A percentile compares a stretch with the other conserved stretches of the same genome.
Conservation (phyloP, 78 protist species). For the Speleostelium caveatum region DNA sequence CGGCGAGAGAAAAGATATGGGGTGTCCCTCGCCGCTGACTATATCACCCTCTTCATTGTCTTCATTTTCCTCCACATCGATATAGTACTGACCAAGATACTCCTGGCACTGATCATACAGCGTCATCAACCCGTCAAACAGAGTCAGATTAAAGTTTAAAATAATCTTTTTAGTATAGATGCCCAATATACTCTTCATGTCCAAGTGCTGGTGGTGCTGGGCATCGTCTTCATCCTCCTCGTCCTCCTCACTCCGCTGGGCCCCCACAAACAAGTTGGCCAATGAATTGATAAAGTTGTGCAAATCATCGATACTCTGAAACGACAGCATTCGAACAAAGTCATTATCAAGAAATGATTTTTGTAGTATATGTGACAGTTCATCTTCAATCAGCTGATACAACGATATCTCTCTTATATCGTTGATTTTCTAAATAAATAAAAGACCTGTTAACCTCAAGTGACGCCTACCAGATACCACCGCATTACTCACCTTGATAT, state of each 20-base stretch:
- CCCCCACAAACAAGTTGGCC: conserved; percentile 5
- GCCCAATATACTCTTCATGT: conserved; percentile 46
- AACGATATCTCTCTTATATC: conserved; percentile 9
- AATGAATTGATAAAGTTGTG: conserved; percentile 22
- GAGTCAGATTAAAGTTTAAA: conserved; percentile 18
- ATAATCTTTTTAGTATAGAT: conserved; percentile 37
- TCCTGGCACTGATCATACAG: conserved; percentile 21
- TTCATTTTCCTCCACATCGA: not conserved
- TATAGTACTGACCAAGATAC: conserved; percentile 26
- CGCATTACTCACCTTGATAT: conserved; percentile 21
- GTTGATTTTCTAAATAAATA: conserved; percentile 5
- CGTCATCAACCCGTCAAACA: conserved; percentile 51
- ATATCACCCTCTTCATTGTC: not conserved
- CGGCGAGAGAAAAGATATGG: conserved; percentile 53
- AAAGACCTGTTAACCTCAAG: not conserved
- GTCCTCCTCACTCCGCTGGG: not conserved
- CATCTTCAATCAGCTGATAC: conserved; percentile 13
- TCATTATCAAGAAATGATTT: conserved; percentile 33
- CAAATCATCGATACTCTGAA: conserved; percentile 62
- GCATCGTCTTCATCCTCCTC: not conserved
- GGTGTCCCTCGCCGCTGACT: too few species aligned
- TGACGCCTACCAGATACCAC: not conserved
- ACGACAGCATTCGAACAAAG: conserved; percentile 24
- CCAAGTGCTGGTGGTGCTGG: conserved; percentile 6
- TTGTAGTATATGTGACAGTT: conserved; percentile 2